Base-by-base conservation (phyloP, 2,329 filamentous ascomycete genomes). In the Anthostomella pinea region DNA sequence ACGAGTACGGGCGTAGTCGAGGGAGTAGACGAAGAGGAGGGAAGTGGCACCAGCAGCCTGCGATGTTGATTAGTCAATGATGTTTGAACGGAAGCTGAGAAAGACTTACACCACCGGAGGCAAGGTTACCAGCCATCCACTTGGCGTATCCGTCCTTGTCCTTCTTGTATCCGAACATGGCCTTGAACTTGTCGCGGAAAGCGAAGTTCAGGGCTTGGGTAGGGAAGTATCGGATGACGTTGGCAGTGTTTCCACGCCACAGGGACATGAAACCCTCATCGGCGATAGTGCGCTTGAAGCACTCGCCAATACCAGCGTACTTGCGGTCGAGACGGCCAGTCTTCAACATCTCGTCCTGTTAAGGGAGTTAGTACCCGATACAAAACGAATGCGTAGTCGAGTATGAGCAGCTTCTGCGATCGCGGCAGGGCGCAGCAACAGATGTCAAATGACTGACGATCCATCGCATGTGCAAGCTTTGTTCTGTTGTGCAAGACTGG, bases 121-220 rank as follows among this genome's bases (percentile, higher is more conserved):
- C 93, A 76, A 98, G 79, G 88, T 98, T 98, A 82, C 93, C 93
- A 58, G 79, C 81, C 93, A 98, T 97, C 93, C 93, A 98, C 85
- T 90, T 89, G 69, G 75, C 79, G 74, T 98, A 98, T 66, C 93
- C 93, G 72, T 98, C 93, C 75, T 84, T 85, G 52, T 98, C 93
- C 87, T 97, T 97, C 89, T 97, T 98, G 89, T 88, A 98, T 69
- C 88, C 87, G 85, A 98, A 98, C 90, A 98, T 94, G 68, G 85
- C 81, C 89, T 98, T 98, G 89, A 96, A 98, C 84, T 94, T 96
- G 75, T 98, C 93, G 74, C 93, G 93, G 93, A 98, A 98, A 70
- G 93, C 93, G 69, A 98, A 98, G 90, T 98, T 98, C 72, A 98
- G 81, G 64, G 93, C 93, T 83, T 98, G 93, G 72, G 93, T 98